Base-by-base conservation (phyloP, 768 basidiomycete species). In the Termitomyces sp. region DNA sequence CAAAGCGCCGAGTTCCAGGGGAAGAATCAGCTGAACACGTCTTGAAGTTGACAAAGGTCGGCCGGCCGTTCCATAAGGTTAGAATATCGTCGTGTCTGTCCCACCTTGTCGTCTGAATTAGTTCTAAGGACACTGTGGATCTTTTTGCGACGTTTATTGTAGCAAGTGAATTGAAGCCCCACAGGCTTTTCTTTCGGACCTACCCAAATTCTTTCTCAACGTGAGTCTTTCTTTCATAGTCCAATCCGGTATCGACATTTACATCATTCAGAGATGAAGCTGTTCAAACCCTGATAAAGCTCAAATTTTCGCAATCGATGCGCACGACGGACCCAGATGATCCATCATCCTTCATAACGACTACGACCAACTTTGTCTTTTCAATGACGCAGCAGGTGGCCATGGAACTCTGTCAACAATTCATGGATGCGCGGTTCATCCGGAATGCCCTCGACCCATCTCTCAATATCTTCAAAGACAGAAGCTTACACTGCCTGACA, bases 401-500 rank as follows among this genome's bases (percentile, higher is more conserved):
- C 16, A 56, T 58, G 53, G 56, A 55, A 21, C 54, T 63, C 9
- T 58, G 57, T n/a, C 64, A 64, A 49, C 83, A 86, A 63, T 86
- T 87, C 64, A 85, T 89, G 80, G 86, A 87, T 59, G 84, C 86
- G 14, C 80, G 83, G 31, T 75, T 86, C 48, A 84, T 87, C 59
- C 83, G 85, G 65, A 86, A 86, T 66, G 85, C 84, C 2, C 74
- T 81, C 3, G 86, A 89, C 66, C 78, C 79, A 34, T 69, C 72
- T 6, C 75, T 79, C 1, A 73, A 75, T 49, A 68, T 78, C 16
- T 86, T 87, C 77, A 86, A 85, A 71, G 85, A 87, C 40, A 78
- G 83, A 14, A 84, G 86, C 35, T 76, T 87, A 53, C 86, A 83
- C 73, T 73, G 77, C 59, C 68, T 85, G 64, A 87, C 86, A 6